These are phyloP conservation scores for Iberis pinnata DNA, from an alignment of 345 rosid genomes.

Conservation along the genomic window DNA sequence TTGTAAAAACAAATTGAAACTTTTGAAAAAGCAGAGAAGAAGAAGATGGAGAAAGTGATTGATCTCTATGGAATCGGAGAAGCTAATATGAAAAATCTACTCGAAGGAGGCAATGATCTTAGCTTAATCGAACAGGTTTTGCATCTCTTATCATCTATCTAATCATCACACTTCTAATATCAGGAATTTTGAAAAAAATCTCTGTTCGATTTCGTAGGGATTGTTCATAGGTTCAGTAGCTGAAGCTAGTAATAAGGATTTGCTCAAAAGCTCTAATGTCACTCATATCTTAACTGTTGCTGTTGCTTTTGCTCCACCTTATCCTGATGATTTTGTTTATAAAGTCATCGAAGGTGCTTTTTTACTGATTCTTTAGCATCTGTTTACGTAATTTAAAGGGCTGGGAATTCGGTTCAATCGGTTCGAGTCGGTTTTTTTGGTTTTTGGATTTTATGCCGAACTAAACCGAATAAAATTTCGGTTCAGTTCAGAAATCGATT, in stretches of 20 bases:
- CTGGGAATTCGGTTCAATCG: too few species aligned
- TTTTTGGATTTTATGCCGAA: too few species aligned
- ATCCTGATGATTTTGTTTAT: slow-evolving; percentile 58
- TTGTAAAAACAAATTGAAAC: slow-evolving; percentile 6
- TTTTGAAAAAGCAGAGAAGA: neutral
- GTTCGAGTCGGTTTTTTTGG: too few species aligned
- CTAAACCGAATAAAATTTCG: too few species aligned
- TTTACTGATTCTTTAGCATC: neutral
- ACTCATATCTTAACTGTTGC: slow-evolving; percentile 71
- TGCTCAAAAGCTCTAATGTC: slow-evolving; percentile 48
- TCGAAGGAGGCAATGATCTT: slow-evolving; percentile 30
- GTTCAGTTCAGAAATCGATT: too few species aligned
- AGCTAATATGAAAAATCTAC: slow-evolving; percentile 14
- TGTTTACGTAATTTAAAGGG: too few species aligned
- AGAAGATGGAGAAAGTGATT: slow-evolving; percentile 27
- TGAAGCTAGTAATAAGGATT: slow-evolving; percentile 49
- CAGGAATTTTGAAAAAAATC: too few species aligned
- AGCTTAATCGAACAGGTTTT: slow-evolving; percentile 26
- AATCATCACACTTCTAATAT: neutral
- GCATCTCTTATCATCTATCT: neutral
- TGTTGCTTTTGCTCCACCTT: slow-evolving; percentile 42
- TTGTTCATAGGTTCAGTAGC: slow-evolving; percentile 51
- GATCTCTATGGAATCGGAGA: slow-evolving; percentile 32
- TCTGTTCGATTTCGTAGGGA: slow-evolving; percentile 26
- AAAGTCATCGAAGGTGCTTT: slow-evolving; percentile 53